Base-by-base conservation (phyloP, 2,329 filamentous ascomycete species). In the Arthrinium phaeospermum region DNA sequence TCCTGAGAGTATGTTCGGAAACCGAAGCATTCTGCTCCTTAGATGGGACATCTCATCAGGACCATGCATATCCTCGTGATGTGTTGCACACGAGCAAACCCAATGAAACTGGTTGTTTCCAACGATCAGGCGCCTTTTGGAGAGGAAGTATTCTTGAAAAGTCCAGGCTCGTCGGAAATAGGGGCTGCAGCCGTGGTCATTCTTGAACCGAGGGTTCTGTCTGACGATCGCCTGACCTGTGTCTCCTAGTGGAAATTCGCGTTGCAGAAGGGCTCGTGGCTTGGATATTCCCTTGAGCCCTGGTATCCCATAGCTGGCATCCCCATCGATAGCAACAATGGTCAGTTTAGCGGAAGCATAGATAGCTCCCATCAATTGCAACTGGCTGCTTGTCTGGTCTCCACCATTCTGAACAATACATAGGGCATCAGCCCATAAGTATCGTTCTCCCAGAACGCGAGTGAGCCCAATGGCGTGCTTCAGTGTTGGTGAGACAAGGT, bases 321-420 rank as follows among this genome's bases (percentile, higher is more conserved):
- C 70, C 1, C 64, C 70, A 46, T 71, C 70, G 16, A 30, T 22
- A 1, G 67, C 64, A 27, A 71, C 45, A 19, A 71, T 69, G 6
- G 70, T 71, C 5, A 69, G n/a, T 16, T 57, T 71, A 10, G 70
- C 70, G 8, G 70, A 68, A 16, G 70, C 70, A n/a, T 71, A 71
- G 10, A 71, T 71, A 7, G 46, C 64, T 7, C 70, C 70, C 70
- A 69, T 71, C n/a, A 67, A 4, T 19, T 16, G 44, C n/a, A 70
- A 22, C 44, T 67, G 70, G 34, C n/a, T n/a, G 2, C n/a, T 7
- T 7, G 45, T 67, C 12, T 49, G 22, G 10, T 71, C 44, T 0
- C 19, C n/a, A 12, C 67, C n/a, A n/a, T 72, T n/a, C n/a, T 72
- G 71, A 22, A 53, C 47, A 19, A 72, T 70, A 22, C 71, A 72